Conservation (phyloP, 805 yeast species). For the Brettanomyces nanus region DNA sequence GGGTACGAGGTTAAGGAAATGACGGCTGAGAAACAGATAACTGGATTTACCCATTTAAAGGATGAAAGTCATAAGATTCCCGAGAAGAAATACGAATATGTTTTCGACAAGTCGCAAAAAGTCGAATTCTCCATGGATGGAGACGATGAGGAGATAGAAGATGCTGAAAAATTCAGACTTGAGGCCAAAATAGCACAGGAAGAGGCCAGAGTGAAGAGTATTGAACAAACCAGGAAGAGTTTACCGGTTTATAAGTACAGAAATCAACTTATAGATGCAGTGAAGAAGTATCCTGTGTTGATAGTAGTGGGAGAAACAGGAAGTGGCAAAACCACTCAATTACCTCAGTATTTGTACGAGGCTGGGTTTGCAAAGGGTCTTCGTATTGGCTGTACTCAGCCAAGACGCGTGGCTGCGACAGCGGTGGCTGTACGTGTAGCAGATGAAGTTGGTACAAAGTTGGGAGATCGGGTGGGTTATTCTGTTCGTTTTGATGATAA, state of each 20-base stretch:
- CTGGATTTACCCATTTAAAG: slow-evolving; percentile 21
- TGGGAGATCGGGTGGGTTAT: slow-evolving; percentile 95
- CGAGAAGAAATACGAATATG: slow-evolving; percentile 56
- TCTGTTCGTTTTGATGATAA: slow-evolving; percentile 89
- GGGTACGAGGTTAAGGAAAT: slow-evolving; percentile 12
- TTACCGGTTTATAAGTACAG: slow-evolving; percentile 71
- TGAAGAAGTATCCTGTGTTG: slow-evolving; percentile 60
- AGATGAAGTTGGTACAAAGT: slow-evolving; percentile 88
- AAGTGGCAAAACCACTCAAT: slow-evolving; percentile 90
- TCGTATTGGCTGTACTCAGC: slow-evolving; percentile 83
- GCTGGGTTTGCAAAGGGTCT: slow-evolving; percentile 62
- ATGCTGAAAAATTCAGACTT: slow-evolving; percentile 24
- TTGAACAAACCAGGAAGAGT: slow-evolving; percentile 49
- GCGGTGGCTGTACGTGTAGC: slow-evolving; percentile 97
- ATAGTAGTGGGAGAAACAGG: slow-evolving; percentile 94
- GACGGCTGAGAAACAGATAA: slow-evolving; percentile 50
- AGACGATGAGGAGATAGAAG: slow-evolving; percentile 18
- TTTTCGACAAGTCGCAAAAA: slow-evolving; percentile 59
- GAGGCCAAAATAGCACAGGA: slow-evolving; percentile 29
- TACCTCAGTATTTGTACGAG: slow-evolving; percentile 81
- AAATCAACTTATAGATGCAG: slow-evolving; percentile 48
- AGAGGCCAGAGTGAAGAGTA: slow-evolving; percentile 26
- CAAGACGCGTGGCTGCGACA: slow-evolving; percentile 97
- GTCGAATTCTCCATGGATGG: slow-evolving; percentile 38
- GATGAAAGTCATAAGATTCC: slow-evolving; percentile 15